These are phyloP conservation scores for Talaromyces sp. DNA, from an alignment of 2,329 filamentous ascomycete genomes.

Conservation along the genomic window DNA sequence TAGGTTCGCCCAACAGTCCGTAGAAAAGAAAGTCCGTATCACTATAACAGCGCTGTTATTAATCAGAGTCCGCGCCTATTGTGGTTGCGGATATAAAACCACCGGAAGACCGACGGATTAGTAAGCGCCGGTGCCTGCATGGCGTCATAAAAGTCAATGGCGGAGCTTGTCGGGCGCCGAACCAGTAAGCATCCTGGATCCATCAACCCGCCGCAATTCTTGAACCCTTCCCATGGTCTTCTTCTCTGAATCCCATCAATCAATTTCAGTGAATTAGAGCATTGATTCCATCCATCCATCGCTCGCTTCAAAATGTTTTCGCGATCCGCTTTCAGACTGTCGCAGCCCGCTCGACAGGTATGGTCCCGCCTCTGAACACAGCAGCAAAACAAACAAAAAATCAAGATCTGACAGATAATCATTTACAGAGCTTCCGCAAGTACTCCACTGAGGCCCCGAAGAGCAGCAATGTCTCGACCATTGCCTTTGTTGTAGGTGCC, in stretches of 20 bases:
- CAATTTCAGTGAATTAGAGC: slow-evolving; percentile 11
- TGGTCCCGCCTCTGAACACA: slow-evolving; percentile 7
- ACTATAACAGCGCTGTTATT: not conserved
- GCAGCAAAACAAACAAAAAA: slow-evolving; percentile 10
- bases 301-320: slow-evolving; percentile 56
- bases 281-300: slow-evolving; percentile 12
- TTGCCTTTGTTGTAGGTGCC: slow-evolving; percentile 46
- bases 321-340: slow-evolving; percentile 59
- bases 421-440: slow-evolving; percentile 55
- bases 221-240: slow-evolving; percentile 7
- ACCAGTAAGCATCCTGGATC: not conserved
- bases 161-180: not conserved
- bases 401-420: not conserved
- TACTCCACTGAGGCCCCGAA: slow-evolving; percentile 61
- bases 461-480: slow-evolving; percentile 53
- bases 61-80: not conserved
- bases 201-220: not conserved
- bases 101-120: not conserved
- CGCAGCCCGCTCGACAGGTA: slow-evolving; percentile 63
- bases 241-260: slow-evolving; percentile 12
- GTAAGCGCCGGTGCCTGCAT: not conserved
- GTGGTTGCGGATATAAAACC: not conserved
- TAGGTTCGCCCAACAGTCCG: not conserved
- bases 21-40: not conserved
- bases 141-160: not conserved